Conservation (phyloP, 768 basidiomycete species). For the Austroboletus festivus region DNA sequence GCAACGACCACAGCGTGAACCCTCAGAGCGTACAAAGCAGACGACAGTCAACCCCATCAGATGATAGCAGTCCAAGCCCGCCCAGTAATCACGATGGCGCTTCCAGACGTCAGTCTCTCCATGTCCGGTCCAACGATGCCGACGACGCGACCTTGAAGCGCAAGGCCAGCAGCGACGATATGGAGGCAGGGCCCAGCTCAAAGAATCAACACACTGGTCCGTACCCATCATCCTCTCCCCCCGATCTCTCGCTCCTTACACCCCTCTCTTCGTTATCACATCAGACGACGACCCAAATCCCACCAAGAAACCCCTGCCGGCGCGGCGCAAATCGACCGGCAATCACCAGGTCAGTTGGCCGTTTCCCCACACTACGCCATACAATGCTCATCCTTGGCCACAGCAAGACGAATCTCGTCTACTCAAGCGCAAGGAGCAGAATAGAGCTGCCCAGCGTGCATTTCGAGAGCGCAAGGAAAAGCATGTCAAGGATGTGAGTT, state of each 20-base stretch:
- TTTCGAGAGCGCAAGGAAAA: slow-evolving; percentile 97
- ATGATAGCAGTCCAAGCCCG: slow-evolving; percentile 79
- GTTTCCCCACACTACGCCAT: not conserved
- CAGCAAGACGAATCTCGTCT: slow-evolving; percentile 68
- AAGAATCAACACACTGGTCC: slow-evolving; percentile 66
- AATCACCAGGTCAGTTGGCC: slow-evolving; percentile 31
- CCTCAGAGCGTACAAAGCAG: slow-evolving; percentile 50
- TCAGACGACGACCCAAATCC: slow-evolving; percentile 25
- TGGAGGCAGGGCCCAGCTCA: slow-evolving; percentile 61
- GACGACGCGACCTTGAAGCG: slow-evolving; percentile 62
- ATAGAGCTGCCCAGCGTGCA: slow-evolving; percentile 93
- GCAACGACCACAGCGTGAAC: slow-evolving; percentile 47
- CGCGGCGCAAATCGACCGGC: slow-evolving; percentile 42
- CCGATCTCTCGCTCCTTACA: not conserved
- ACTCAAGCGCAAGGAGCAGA: slow-evolving; percentile 93
- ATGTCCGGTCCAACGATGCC: slow-evolving; percentile 32
- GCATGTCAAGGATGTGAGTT: slow-evolving; percentile 93
- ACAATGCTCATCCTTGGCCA: slow-evolving; percentile 6
- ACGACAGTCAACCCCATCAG: slow-evolving; percentile 54
- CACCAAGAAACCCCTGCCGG: slow-evolving; percentile 24
- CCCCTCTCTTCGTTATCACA: not conserved
- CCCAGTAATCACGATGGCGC: slow-evolving; percentile 40
- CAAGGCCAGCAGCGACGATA: slow-evolving; percentile 67
- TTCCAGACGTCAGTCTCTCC: slow-evolving; percentile 21
- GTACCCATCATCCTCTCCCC: slow-evolving; percentile 23